Evolutionary conservation across 441 rosid genomes (phyloP), one percentile per base, ranked within the genome.

Genomic region (Omphalea diandra): DNA sequence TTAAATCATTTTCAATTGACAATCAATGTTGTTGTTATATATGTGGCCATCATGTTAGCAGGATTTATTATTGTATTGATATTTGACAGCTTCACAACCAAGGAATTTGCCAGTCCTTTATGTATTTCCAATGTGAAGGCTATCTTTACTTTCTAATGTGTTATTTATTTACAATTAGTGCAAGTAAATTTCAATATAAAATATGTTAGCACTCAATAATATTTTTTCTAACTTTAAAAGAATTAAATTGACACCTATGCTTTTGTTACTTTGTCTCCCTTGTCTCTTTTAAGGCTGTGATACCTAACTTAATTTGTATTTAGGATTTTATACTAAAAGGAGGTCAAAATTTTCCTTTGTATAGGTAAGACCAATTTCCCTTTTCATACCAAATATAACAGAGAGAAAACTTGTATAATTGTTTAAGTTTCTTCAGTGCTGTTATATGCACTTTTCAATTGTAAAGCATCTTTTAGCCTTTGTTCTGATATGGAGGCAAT

Each of bases 1-100:
- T n/a, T n/a, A n/a, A n/a, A n/a, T n/a, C 97, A 7, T 81, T 93
- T 74, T 97, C 95, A 1, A 91, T 91, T 41, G 92, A 93, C 96
- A 31, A 90, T 86, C 18, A 68, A 77, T 80, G 91, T 93, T 9
- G 92, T 94, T 68, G 69, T 91, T 63, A 88, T 91, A 74, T 94
- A 91, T 73, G 75, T 94, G 31, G 96, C 97, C 17, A 87, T 89
- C 69, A 76, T 94, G 64, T 78, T 88, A 5, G 93, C 88, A 1
- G 98, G 96, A 68, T 85, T 70, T 73, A 78, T 89, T 44, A 97
- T 84, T 68, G 97, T 89, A 65, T 91, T 97, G 47, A 91, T 93
- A 63, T 94, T 97, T 62, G 98, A 94, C 77, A 94, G 98, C 80
- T 94, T 91, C 74, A 93, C 89, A 14, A 82, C 97, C 10, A 87